Percentiles rank a stretch among this genome's conserved stretches.
Evolutionary conservation across 257 asterid genomes (phyloP).

Genomic region (Nicotiana tabacum): DNA sequence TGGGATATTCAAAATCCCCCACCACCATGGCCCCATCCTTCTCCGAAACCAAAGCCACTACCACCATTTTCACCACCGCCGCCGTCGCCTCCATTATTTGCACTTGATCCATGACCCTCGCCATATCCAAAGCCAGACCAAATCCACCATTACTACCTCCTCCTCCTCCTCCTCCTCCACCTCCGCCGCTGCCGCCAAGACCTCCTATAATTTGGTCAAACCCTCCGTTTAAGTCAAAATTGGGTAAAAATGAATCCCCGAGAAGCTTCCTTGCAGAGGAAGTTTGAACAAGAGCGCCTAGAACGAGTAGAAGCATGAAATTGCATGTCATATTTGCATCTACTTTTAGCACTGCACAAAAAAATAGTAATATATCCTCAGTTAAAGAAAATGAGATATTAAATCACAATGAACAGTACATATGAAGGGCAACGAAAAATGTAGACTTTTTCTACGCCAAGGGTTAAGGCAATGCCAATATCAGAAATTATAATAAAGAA

Average conservation of each 20-base stretch:
- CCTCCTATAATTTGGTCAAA: neutral
- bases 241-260: neutral
- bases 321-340: neutral
- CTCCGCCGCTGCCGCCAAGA: neutral
- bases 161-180: neutral
- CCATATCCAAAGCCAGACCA: slow-evolving; percentile 1
- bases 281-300: neutral
- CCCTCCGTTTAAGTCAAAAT: neutral
- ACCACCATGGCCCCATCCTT: neutral
- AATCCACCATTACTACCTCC: neutral
- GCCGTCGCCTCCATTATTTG: neutral
- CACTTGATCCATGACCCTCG: neutral
- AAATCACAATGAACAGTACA: too few relatives aligned
- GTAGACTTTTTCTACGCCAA: too few relatives aligned
- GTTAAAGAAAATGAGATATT: too few relatives aligned
- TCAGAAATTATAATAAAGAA: too few relatives aligned
- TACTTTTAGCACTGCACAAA: neutral
- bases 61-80: neutral
- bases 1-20: too few relatives aligned
- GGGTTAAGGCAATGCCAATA: too few relatives aligned
- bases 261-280: neutral
- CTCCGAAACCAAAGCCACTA: neutral
- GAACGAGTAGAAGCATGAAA: neutral
- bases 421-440: too few relatives aligned
- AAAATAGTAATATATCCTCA: too few relatives aligned